A percentile compares a stretch with the other conserved stretches of the same genome.
phyloP scores from a whole-genome alignment of 2,329 filamentous ascomycete genomes.

The Dendryphion nanum region DNA sequence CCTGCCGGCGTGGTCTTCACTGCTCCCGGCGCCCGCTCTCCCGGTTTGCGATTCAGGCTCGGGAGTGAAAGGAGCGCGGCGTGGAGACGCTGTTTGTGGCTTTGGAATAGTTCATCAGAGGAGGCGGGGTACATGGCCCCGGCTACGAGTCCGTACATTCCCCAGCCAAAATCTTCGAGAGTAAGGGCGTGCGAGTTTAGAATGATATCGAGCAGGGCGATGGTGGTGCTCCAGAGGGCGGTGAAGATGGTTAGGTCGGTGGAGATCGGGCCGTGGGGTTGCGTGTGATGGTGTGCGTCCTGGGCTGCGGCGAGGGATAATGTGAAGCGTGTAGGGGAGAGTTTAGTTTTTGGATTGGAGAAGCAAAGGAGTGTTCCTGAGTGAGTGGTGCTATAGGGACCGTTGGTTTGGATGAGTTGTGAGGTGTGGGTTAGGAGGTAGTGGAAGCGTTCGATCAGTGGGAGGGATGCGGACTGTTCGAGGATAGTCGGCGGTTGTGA shows the following conservation, averaged over 20 bases:
- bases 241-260: conserved; percentile 16
- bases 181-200: conserved; percentile 7
- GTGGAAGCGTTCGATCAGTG: conserved; percentile 9
- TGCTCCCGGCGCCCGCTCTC: conserved; percentile 1
- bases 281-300: conserved; percentile 11
- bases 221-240: conserved; percentile 11
- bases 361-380: conserved; percentile 5
- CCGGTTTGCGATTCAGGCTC: conserved; percentile 7
- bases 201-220: conserved; percentile 11
- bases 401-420: background rate
- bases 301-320: conserved; percentile 17
- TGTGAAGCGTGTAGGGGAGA: conserved; percentile 9
- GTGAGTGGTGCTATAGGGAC: background rate
- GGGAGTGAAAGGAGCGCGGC: conserved; percentile 11
- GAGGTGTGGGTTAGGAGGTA: conserved; percentile 7
- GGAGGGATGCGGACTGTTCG: background rate
- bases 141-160: conserved; percentile 13
- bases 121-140: conserved; percentile 18
- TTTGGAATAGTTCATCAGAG: conserved; percentile 2
- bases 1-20: conserved; percentile 1
- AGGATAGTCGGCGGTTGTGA: background rate
- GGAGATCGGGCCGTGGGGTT: conserved; percentile 9
- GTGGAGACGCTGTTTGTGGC: conserved; percentile 12
- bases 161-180: conserved; percentile 19
- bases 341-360: background rate